These are phyloP conservation scores for Kingdonia uniflora DNA, from an alignment of 164 flowering plant genomes.

Conservation along the genomic window DNA sequence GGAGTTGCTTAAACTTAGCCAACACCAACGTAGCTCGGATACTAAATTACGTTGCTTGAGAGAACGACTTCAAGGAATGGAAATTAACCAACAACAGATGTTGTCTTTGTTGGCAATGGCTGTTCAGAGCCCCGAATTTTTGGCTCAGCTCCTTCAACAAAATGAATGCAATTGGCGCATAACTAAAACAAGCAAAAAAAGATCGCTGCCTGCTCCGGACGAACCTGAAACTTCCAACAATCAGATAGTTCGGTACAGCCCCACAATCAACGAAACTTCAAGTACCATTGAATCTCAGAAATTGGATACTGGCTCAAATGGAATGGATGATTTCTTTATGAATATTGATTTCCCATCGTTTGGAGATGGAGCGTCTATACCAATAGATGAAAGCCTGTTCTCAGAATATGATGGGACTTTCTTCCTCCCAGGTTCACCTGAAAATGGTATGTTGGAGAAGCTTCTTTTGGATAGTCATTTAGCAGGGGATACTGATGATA, in stretches of 20 bases:
- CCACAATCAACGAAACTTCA: conserved; percentile 18
- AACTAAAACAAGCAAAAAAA: conserved; percentile 31
- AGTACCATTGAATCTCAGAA: conserved; percentile 20
- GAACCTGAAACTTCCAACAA: conserved; percentile 26
- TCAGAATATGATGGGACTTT: conserved; percentile 25
- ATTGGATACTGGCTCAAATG: conserved; percentile 24
- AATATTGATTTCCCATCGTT: conserved; percentile 32
- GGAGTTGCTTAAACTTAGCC: conserved; percentile 50
- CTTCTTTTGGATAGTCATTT: conserved; percentile 31
- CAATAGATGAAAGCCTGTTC: conserved; percentile 29
- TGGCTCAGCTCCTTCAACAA: conserved; percentile 52
- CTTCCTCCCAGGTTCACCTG: conserved; percentile 31
- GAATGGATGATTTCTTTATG: conserved; percentile 34
- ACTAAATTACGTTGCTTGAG: conserved; percentile 30
- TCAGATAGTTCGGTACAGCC: conserved; percentile 48
- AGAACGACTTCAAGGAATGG: conserved; percentile 62
- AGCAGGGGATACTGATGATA: conserved; percentile 11
- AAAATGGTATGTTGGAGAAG: conserved; percentile 33
- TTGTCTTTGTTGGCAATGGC: conserved; percentile 73
- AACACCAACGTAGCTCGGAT: conserved; percentile 45
- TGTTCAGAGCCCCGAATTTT: conserved; percentile 59
- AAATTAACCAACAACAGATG: conserved; percentile 73
- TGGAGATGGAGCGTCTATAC: conserved; percentile 12
- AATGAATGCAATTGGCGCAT: conserved; percentile 54
- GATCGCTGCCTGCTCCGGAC: conserved; percentile 19